Base-by-base conservation (phyloP, 2,329 filamentous ascomycete species). In the Cytospora chrysosperma region DNA sequence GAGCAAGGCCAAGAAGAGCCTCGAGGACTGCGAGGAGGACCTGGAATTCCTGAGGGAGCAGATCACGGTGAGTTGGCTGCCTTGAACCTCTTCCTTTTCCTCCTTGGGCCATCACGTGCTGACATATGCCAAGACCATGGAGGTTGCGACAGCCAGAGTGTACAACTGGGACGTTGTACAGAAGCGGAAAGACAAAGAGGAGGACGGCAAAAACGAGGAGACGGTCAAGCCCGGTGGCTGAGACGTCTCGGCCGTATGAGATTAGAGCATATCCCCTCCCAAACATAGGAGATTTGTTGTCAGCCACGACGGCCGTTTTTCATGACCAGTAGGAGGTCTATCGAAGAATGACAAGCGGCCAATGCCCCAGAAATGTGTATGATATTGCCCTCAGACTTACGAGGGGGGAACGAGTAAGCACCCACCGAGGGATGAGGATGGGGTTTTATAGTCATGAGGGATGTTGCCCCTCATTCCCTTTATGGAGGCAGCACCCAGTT, bases 101-200 rank as follows among this genome's bases (percentile, higher is more conserved):
- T n/a, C n/a, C n/a, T n/a, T n/a, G n/a, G 3, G 40, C 51, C 24
- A 9, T 49, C 27, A 37, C 15, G 13, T 34, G 43, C 65, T 67
- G 30, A 67, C 59, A 19, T 30, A 6, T 19, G 4, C 63, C 69
- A 96, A n/a, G 92, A 97, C 93, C 0, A 89, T 99, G 81, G 95
- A 99, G 77, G 95, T 99, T 37, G 95, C 95, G 4, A 93, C 94
- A 49, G 95, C 95, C 26, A 85, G 95, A 68, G 93, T 99, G n/a
- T 98, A 99, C 78, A 99, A 99, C 77, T 98, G 95, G 94, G 95
- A 99, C 72, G 93, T 99, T 5, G 92, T 94, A 51, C 91, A 97
- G 81, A 92, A 96, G 78, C 84, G 95, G 70, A 97, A 97, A 81
- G 93, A 97, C 66, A 95, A 93, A 76, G 88, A 89, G 47, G 85